phyloP scores from a whole-genome alignment of 345 rosid genomes.

The Raphanus raphanistrum region DNA sequence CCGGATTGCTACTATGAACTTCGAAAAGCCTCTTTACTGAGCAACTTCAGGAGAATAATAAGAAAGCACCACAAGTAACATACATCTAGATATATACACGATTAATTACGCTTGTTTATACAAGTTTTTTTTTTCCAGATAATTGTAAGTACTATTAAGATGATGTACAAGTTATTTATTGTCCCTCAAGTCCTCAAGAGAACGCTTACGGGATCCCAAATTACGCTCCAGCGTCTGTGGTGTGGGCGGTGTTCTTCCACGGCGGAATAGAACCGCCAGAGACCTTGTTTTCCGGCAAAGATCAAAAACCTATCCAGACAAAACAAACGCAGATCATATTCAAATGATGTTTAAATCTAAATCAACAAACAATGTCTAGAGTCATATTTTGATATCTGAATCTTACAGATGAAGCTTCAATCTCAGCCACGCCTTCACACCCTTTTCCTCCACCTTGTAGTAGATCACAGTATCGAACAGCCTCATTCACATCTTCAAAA shows the following conservation, averaged over 20 bases:
- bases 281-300: slow-evolving; percentile 83
- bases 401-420: slow-evolving; percentile 91
- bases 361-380: background rate
- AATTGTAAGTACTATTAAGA: background rate
- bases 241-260: slow-evolving; percentile 84
- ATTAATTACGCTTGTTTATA: slow-evolving; percentile 14
- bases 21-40: background rate
- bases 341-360: background rate
- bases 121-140: slow-evolving; percentile 3
- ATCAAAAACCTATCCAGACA: slow-evolving; percentile 69
- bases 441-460: slow-evolving; percentile 95
- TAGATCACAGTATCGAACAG: slow-evolving; percentile 79
- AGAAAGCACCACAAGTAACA: background rate
- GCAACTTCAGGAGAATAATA: background rate
- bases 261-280: slow-evolving; percentile 75
- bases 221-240: slow-evolving; percentile 86
- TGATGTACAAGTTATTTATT: slow-evolving; percentile 19
- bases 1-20: slow-evolving; percentile 1
- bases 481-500: slow-evolving; percentile 91
- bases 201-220: slow-evolving; percentile 81
- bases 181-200: slow-evolving; percentile 78
- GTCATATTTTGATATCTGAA: background rate
- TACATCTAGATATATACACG: slow-evolving; percentile 6
- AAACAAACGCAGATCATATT: background rate
- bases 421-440: slow-evolving; percentile 96